Conservation (phyloP, 202 grass and related monocot genomes). For the Schoenoplectus triqueter region DNA sequence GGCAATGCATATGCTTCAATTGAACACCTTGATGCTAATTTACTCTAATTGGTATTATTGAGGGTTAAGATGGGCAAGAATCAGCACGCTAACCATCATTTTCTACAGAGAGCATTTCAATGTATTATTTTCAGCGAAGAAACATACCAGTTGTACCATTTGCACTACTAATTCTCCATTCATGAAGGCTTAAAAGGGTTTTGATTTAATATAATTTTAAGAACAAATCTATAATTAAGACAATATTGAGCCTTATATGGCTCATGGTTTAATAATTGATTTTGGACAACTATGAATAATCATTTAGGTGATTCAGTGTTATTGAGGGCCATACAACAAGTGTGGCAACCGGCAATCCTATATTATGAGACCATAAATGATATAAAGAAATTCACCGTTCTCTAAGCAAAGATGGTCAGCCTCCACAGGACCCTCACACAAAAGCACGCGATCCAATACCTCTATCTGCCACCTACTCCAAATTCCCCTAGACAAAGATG, state of each 20-base stretch:
- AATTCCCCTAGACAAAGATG: slow-evolving; percentile 52
- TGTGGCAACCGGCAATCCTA: slow-evolving; percentile 4
- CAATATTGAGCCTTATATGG: neutral
- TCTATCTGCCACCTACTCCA: slow-evolving; percentile 88
- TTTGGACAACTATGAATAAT: neutral
- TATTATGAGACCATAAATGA: slow-evolving; percentile 11
- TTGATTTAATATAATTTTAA: slow-evolving; percentile 3
- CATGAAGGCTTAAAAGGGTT: neutral
- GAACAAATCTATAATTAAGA: slow-evolving; percentile 2
- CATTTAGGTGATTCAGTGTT: neutral
- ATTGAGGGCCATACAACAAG: neutral
- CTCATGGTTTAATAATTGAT: slow-evolving; percentile 15
- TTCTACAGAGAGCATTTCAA: neutral
- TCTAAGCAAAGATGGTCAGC: slow-evolving; percentile 76
- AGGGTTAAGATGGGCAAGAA: neutral
- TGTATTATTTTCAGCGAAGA: neutral
- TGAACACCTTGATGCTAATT: neutral
- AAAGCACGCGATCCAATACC: slow-evolving; percentile 77
- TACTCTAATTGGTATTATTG: slow-evolving; percentile 1
- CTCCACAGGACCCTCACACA: slow-evolving; percentile 78
- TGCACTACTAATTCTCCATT: slow-evolving; percentile 5
- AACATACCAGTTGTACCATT: neutral
- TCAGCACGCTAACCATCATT: slow-evolving; percentile 7
- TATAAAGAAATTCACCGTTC: slow-evolving; percentile 62
- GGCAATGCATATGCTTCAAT: neutral